Conservation (phyloP, 306 rosid species). For the Sechiopsis laciniata region DNA sequence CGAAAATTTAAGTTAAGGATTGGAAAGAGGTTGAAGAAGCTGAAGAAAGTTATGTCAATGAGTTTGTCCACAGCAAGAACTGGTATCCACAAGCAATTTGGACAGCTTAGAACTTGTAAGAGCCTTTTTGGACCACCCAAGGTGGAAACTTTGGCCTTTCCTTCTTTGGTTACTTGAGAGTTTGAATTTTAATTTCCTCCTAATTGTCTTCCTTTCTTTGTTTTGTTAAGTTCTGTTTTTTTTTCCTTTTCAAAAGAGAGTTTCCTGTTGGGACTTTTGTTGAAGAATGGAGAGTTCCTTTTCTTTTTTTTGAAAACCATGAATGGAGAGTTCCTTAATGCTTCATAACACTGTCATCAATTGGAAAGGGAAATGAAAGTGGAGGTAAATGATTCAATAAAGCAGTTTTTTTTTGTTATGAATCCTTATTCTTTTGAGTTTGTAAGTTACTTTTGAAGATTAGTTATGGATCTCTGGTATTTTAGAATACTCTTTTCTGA, state of each 20-base stretch:
- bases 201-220: not conserved
- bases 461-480: not conserved
- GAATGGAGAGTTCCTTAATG: not conserved
- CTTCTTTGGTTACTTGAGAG: conserved; percentile 15
- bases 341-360: not conserved
- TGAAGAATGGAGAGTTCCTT: not conserved
- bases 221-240: not conserved
- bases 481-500: not conserved
- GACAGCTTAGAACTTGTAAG: conserved; percentile 52
- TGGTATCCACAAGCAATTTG: conserved; percentile 41
- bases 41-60: conserved; percentile 48
- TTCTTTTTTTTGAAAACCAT: not conserved
- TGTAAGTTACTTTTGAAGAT: not conserved
- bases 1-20: conserved; percentile 71
- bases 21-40: conserved; percentile 55
- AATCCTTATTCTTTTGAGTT: not conserved
- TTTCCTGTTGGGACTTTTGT: not conserved
- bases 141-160: conserved; percentile 23
- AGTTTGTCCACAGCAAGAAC: conserved; percentile 40
- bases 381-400: not conserved
- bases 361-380: not conserved
- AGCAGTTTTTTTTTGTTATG: no score
- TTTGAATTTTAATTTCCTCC: not conserved
- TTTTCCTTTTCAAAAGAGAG: no score
- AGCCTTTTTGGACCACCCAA: conserved; percentile 34